Evolutionary conservation across 2,329 filamentous ascomycete species (phyloP).

Genomic region (Chaetomium sp.): DNA sequence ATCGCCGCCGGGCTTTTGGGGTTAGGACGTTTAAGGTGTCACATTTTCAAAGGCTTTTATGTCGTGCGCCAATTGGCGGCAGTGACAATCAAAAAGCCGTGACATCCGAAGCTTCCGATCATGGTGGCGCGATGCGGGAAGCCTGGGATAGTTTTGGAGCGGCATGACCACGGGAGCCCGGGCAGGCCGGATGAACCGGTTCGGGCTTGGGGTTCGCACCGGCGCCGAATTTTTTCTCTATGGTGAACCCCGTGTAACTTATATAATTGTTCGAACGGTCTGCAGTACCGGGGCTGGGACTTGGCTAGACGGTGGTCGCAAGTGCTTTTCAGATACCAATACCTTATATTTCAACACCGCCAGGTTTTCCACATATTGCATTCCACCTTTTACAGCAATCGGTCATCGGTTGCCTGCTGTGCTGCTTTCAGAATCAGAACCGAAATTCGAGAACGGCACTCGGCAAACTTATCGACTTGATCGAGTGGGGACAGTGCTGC

Average conservation of each 20-base stretch:
- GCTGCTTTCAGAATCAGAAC: neutral
- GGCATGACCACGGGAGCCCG: neutral
- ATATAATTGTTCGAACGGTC: conserved; percentile 4
- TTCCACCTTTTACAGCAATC: neutral
- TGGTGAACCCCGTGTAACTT: neutral
- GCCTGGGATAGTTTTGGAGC: neutral
- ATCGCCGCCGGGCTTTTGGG: neutral
- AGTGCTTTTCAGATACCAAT: conserved; percentile 20
- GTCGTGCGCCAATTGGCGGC: conserved; percentile 5
- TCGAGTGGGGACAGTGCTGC: neutral
- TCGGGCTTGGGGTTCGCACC: conserved; percentile 6
- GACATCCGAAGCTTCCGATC: conserved; percentile 13
- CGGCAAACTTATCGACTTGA: neutral
- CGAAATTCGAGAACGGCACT: neutral
- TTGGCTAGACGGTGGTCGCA: conserved; percentile 7
- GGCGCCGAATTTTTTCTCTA: neutral
- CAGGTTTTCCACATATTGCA: neutral
- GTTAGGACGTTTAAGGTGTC: neutral
- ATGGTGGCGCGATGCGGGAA: neutral
- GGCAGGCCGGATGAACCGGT: conserved; percentile 6
- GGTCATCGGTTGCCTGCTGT: neutral
- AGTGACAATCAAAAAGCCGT: neutral
- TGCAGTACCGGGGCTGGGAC: neutral
- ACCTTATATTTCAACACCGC: neutral
- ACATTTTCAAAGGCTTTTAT: neutral